Evolutionary conservation across 352 stramenopile genomes (phyloP).

Genomic region (Ophiocytium majus): DNA sequence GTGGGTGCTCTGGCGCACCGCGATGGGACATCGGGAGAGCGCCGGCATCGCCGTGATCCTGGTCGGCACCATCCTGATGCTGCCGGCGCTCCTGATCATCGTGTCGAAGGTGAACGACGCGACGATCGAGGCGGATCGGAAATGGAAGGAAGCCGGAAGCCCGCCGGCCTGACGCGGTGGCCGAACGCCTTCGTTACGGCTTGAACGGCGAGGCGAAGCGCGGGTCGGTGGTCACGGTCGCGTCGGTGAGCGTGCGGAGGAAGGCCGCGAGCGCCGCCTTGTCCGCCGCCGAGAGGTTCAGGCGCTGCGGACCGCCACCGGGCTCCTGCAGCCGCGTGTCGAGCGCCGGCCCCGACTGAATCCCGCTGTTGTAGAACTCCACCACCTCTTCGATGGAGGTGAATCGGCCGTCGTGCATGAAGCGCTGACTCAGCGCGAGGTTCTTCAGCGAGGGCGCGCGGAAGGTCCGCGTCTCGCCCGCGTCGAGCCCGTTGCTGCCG

Average conservation of each 20-base stretch:
- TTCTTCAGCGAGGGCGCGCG: not conserved
- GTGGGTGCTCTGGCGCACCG: too few species aligned
- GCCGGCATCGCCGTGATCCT: too few species aligned
- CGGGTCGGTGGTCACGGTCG: not conserved
- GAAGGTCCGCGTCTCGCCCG: too few species aligned
- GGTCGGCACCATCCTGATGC: too few species aligned
- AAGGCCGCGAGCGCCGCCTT: not conserved
- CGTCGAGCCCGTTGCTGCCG: not conserved
- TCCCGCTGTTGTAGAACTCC: not conserved
- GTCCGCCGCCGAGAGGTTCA: not conserved
- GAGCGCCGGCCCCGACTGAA: not conserved
- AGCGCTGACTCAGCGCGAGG: not conserved
- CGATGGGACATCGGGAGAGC: too few species aligned
- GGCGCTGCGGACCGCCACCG: not conserved
- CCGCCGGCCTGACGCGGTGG: too few species aligned
- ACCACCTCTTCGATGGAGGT: not conserved
- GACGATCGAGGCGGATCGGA: too few species aligned
- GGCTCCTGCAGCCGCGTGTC: not conserved
- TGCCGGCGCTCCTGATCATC: too few species aligned
- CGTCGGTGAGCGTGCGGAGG: not conserved
- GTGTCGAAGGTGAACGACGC: too few species aligned
- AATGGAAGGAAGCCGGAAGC: too few species aligned
- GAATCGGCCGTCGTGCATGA: slow-evolving; percentile 1
- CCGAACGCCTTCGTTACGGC: too few species aligned
- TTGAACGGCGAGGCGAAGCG: not conserved